phyloP scores from a whole-genome alignment of 805 yeast genomes.

The Hanseniaspora osmophila region DNA sequence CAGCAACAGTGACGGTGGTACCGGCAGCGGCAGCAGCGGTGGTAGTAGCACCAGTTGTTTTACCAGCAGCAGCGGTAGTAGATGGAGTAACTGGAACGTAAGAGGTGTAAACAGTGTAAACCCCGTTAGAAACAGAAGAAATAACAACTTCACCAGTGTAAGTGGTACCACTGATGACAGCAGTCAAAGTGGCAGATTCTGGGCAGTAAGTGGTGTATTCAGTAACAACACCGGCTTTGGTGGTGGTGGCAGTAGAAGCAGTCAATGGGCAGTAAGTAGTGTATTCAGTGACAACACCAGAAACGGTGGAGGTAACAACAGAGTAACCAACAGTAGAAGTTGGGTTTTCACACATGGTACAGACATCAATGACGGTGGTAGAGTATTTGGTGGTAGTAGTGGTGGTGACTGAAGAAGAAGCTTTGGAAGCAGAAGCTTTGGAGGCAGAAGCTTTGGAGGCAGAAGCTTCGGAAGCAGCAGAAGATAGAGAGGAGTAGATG shows the following conservation, averaged over 20 bases:
- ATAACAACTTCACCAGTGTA: constrained; percentile 7
- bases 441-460: constrained; percentile 1
- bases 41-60: not conserved
- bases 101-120: constrained; percentile 10
- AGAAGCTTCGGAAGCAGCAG: not conserved
- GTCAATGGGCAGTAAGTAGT: constrained; percentile 5
- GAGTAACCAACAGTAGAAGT: constrained; percentile 6
- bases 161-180: constrained; percentile 6
- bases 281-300: constrained; percentile 6
- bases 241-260: constrained; percentile 2
- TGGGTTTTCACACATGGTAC: constrained; percentile 6
- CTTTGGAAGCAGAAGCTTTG: constrained; percentile 1
- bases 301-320: constrained; percentile 2
- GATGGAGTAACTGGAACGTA: constrained; percentile 8
- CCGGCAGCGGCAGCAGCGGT: constrained; percentile 2
- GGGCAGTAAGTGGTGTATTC: constrained; percentile 2
- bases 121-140: constrained; percentile 6
- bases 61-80: constrained; percentile 1
- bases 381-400: constrained; percentile 6
- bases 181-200: constrained; percentile 1
- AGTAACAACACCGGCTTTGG: not conserved
- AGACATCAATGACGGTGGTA: constrained; percentile 6
- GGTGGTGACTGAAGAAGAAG: constrained; percentile 4
- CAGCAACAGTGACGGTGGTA: constrained; percentile 1
- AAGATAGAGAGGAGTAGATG: not conserved